Base-by-base conservation (phyloP, 345 rosid genomes). In the Gynandropsis gynandra region DNA sequence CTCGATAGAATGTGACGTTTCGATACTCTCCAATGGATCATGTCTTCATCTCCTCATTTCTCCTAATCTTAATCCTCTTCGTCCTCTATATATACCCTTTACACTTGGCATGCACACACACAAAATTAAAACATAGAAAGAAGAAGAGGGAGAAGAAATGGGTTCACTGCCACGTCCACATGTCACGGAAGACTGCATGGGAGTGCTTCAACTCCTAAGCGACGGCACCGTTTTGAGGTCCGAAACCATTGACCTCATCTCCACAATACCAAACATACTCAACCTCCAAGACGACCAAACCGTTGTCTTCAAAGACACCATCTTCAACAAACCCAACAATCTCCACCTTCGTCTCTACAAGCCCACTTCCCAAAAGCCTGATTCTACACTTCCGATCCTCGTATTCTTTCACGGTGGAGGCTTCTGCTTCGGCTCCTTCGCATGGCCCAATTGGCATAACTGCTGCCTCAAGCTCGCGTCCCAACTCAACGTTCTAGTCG, bases 361-460 rank as follows among this genome's bases (percentile, higher is more conserved):
- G 56, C 76, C 83, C 50, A 10, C 11, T 14, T 45, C 61, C 4
- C 9, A 18, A 6, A 32, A 44, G 0, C 8, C 56, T 17, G 19
- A 18, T 9, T 3, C 6, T 0, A 66, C 46, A 39, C 64, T 79
- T 12, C 85, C 82, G 9, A 45, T 80, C 54, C 20, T 72, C 14
- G 13, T 67, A 42, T 80, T 49, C 64, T 64, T 89, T 58, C 97
- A 83, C 44, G 97, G 97, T 0, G 97, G 97, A 1, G 97, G 97
- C 0, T 89, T 89, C 37, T 89, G 95, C 45, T 64, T 85, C 1
- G 95, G 97, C 31, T 80, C 95, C 4, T 75, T 83, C 1, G 41
- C 49, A 27, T 89, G 93, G 95, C 93, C 95, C 14, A 79, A 62
- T 68, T 73, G 58, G 21, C 95, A 85, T 66, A 85, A 78, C 72